Base-by-base conservation (phyloP, 2,329 filamentous ascomycete species). In the Beauveria pseudobassiana region DNA sequence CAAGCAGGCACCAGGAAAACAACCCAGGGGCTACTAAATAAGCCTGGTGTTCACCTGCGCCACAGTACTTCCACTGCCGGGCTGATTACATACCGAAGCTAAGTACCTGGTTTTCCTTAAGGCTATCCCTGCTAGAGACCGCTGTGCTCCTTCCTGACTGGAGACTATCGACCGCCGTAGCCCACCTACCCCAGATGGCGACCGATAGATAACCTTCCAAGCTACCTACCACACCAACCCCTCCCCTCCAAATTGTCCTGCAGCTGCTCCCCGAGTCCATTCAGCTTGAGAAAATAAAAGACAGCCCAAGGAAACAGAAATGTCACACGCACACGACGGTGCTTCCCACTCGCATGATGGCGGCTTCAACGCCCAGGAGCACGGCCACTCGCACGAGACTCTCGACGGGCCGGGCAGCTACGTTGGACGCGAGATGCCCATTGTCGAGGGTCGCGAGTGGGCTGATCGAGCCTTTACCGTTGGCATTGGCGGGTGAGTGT, bases 371-470 rank as follows among this genome's bases (percentile, higher is more conserved):
- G 76, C 79, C 62, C 81, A 84, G 64, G 89, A 93, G 71, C 95
- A 98, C 75, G 95, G 95, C 69, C 95, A 99, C 79, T 90, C 88
- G 1, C 95, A 98, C 74, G 95, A 98, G 80, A 92, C 98, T 70
- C 88, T 97, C 67, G 88, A 95, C 71, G 93, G 93, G 0, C 95
- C 95, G 0, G 95, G 95, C 50, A 96, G 91, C 71, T 98, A 89
- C 73, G 76, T 95, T 38, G 88, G 88, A 56, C 87, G 95, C 18
- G 95, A 98, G 78, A 93, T 96, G 90, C 95, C 93, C 64, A 89
- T 98, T 62, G 85, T 92, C 65, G 90, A 96, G 67, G 92, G 92
- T 12, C 84, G 93, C 60, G 83, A 93, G 72, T 99, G 93, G 90
- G 82, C 82, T 30, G 90, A 96, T 66, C 83, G 95, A 62, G 93